Evolutionary conservation across 2,329 filamentous ascomycete genomes (phyloP), one percentile per base, ranked within the genome.

Genomic region (Pseudocercospora pini-densiflorae): DNA sequence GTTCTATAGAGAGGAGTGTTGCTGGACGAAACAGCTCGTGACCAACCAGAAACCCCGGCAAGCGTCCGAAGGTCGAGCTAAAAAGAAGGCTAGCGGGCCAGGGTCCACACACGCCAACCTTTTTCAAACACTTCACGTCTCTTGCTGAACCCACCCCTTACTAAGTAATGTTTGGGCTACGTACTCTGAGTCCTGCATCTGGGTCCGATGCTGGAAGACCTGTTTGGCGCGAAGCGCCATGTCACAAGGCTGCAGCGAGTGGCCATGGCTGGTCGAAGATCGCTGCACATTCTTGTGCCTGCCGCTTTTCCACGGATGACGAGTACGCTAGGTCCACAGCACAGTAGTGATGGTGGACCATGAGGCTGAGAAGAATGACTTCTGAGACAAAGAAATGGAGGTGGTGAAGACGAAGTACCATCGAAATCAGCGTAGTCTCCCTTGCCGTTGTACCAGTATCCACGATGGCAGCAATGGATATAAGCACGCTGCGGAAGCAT

Each of bases 321-420:
- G 54, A 47, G 33, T 33, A 33, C 54, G 58, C 63, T 43, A 40
- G 45, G 55, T 59, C 58, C 62, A 67, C 59, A 24, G 36, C 24
- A 61, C 60, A 61, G 31, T 58, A 16, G 47, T 19, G 51, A 55
- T 62, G 63, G 62, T 68, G 66, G 68, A 62, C 51, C 70, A 66
- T 59, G 65, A 65, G 70, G 70, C 66, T 69, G 66, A 57, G 55
- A 65, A 64, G 58, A 64, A 72, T 72, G 70, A 69, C 59, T 45
- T 40, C 61, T 60, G 62, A 62, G 70, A 70, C 64, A 69, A 69
- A 66, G 66, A 65, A 31, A 64, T 53, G 65, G 63, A 61, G 24
- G 63, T 60, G 24, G 51, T 55, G 62, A 40, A 61, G 49, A 49
- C 21, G 49, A 60, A 36, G 66, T 55, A 62, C 62, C 21, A 64